Conservation (phyloP, 768 basidiomycete species). For the Tulasnella calospora region DNA sequence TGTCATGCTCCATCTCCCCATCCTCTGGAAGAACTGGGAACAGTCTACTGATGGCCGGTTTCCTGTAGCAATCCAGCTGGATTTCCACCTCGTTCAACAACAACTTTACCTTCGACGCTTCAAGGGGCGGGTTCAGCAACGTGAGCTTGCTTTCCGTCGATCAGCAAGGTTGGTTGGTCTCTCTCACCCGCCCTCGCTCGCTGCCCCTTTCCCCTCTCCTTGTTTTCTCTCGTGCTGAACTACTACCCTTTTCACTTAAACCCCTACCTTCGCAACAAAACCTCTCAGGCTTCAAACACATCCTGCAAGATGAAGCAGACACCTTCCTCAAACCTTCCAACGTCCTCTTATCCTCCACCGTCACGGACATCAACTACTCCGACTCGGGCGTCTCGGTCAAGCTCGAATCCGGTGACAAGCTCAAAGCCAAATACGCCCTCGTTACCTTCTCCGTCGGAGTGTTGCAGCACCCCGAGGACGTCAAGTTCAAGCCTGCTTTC, state of each 20-base stretch:
- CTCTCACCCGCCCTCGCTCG: not conserved
- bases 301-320: conserved; percentile 55
- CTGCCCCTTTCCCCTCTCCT: no score
- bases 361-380: conserved; percentile 47
- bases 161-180: conserved; percentile 49
- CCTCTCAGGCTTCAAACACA: conserved; percentile 44
- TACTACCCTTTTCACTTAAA: no score
- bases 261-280: no score
- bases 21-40: no score
- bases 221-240: no score
- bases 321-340: conserved; percentile 49
- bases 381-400: conserved; percentile 47
- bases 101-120: conserved; percentile 53
- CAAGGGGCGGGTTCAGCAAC: conserved; percentile 55
- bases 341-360: conserved; percentile 48
- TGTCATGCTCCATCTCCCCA: conserved; percentile 38
- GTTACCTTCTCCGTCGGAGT: conserved; percentile 69
- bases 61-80: conserved; percentile 31
- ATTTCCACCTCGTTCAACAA: conserved; percentile 42
- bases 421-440: conserved; percentile 55
- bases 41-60: not conserved
- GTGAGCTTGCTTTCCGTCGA: conserved; percentile 53
- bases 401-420: conserved; percentile 41
- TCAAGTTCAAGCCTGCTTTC: conserved; percentile 50
- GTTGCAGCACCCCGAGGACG: conserved; percentile 54